A percentile compares a stretch with the other conserved stretches of the same genome.
Evolutionary conservation across 148 eudicot genomes (phyloP).

Genomic region (Oxyria digyna): DNA sequence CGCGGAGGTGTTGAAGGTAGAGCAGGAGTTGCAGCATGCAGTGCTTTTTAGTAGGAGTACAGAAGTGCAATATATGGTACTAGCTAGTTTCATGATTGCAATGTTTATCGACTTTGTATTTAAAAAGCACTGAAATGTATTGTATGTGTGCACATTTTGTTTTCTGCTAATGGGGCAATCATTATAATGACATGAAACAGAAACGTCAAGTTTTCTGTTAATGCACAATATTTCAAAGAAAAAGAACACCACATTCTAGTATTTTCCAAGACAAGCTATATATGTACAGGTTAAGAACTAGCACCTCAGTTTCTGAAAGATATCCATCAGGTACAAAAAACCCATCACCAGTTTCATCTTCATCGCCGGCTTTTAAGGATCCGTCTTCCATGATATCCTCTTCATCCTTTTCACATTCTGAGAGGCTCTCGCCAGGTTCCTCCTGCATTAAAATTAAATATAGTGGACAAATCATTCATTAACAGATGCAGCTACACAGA

Average conservation of each 20-base stretch:
- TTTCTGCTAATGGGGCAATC: no score
- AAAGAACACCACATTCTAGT: neutral
- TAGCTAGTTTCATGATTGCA: no score
- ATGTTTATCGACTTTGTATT: no score
- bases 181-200: no score
- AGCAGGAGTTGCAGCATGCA: no score
- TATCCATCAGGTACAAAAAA: conserved; percentile 99
- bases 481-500: neutral
- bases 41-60: no score
- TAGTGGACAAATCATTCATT: neutral
- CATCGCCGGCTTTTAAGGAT: conserved; percentile 49
- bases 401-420: conserved; percentile 92
- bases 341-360: conserved; percentile 80
- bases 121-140: no score
- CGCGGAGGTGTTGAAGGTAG: no score
- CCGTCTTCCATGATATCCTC: conserved; percentile 59
- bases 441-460: conserved; percentile 30
- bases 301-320: conserved; percentile 94
- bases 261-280: neutral
- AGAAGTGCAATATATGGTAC: no score
- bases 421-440: conserved; percentile 97
- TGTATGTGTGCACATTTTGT: no score
- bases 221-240: neutral
- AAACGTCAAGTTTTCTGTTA: no score
- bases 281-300: neutral